Evolutionary conservation across 345 rosid genomes (phyloP).

Genomic region (Sisymbrium altissimum): DNA sequence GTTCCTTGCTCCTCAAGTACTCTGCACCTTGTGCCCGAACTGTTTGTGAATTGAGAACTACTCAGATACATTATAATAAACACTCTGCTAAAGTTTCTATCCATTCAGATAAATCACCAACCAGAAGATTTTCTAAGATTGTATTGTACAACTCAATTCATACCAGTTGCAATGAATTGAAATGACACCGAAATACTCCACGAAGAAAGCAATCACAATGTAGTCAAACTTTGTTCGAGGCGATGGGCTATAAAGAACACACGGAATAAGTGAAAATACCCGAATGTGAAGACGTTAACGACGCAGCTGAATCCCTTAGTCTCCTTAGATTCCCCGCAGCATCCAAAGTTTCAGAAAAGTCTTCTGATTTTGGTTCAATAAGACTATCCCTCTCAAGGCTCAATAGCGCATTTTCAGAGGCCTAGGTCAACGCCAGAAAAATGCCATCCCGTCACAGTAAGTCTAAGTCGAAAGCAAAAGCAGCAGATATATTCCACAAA

Average conservation of each 20-base stretch:
- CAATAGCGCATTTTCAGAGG: constrained; percentile 56
- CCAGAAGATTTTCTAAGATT: neutral
- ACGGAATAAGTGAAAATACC: constrained; percentile 41
- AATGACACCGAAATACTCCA: neutral
- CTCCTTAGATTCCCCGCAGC: constrained; percentile 38
- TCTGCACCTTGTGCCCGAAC: constrained; percentile 68
- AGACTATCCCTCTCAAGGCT: constrained; percentile 38
- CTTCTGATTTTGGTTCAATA: constrained; percentile 20
- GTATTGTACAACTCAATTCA: neutral
- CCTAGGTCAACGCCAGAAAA: constrained; percentile 38
- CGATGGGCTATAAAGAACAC: neutral
- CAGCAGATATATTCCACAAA: neutral
- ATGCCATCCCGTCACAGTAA: neutral
- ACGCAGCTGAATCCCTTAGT: constrained; percentile 48
- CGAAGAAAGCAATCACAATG: neutral
- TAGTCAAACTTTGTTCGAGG: neutral
- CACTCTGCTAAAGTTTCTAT: neutral
- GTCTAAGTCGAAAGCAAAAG: neutral
- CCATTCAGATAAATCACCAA: neutral
- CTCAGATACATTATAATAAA: neutral
- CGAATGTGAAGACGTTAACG: constrained; percentile 47
- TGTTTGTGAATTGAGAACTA: constrained; percentile 27
- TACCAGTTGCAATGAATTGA: neutral
- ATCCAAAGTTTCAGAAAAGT: constrained; percentile 15
- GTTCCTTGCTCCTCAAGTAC: constrained; percentile 53